Conservation (phyloP, 441 rosid genomes). For the Populus trichocarpa region DNA sequence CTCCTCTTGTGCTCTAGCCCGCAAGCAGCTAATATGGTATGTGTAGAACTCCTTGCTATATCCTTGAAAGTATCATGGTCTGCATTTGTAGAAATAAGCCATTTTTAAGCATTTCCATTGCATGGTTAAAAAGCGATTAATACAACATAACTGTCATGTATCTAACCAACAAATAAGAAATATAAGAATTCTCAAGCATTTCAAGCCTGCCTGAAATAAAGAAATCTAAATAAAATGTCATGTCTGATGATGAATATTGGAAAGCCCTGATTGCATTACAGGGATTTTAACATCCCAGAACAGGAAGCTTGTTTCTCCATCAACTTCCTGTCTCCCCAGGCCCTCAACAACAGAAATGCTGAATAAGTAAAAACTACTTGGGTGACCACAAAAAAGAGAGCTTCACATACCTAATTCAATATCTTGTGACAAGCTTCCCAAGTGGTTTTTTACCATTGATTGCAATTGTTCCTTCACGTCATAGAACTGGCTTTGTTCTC, state of each 20-base stretch:
- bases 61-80: conserved; percentile 61
- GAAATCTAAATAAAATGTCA: neutral
- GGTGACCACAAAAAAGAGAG: neutral
- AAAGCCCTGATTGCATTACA: neutral
- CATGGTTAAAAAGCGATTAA: neutral
- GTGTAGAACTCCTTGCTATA: conserved; percentile 69
- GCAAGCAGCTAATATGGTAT: conserved; percentile 83
- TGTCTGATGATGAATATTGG: neutral
- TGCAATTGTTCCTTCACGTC: conserved; percentile 66
- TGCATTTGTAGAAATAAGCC: conserved; percentile 27
- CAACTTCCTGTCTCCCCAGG: neutral
- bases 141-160: neutral
- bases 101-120: conserved; percentile 10
- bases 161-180: neutral
- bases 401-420: conserved; percentile 58
- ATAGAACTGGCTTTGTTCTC: conserved; percentile 43
- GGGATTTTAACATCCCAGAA: neutral
- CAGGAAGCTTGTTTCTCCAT: neutral
- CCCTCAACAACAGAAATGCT: neutral
- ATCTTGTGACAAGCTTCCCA: conserved; percentile 63
- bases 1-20: conserved; percentile 70
- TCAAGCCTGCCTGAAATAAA: neutral
- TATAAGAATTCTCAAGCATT: neutral
- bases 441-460: conserved; percentile 63
- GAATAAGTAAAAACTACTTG: neutral